Evolutionary conservation across 495 filamentous ascomycete species (phyloP), one percentile per base, ranked within the genome.

Genomic region (Penicillium lagena): DNA sequence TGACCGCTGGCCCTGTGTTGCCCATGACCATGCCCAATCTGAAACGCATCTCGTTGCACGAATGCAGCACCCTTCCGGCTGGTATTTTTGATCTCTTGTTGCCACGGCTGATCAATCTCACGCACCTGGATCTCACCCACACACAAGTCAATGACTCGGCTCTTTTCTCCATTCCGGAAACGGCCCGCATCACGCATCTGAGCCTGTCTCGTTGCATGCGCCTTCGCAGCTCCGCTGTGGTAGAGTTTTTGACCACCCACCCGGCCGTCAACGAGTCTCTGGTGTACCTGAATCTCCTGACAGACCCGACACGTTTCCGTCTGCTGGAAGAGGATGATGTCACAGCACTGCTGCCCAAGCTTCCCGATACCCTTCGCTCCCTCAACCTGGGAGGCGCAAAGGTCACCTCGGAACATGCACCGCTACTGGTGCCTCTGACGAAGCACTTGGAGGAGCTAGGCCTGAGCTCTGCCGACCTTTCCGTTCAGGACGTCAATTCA

Each of bases 391-490:
- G 83, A 33, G 89, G 89, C 22, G 80, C 79, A 46, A 81, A 80
- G 58, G 82, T 93, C 64, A 75, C 73, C 28, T 62, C 75, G 0
- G 69, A 71, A 7, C 87, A 91, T 53, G 71, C 85, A 9, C 68
- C 79, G 4, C 64, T 82, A 12, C 63, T 95, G 28, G 49, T 81
- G 7, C 83, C 85, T 9, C 64, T 91, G 47, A 86, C 85, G 17
- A 88, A 88, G 59, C 84, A 90, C 49, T 59, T 94, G 30, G 86
- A 93, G 59, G 89, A 93, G 57, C 66, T 95, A 28, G 80, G 86
- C 8, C 59, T 93, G 12, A 86, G 85, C 37, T 73, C 65, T 10
- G 80, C 86, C 0, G 76, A 86, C 31, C 68, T 95, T 9, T 73
- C 79, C 1, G 65, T 85, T 7, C 55, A 64, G 17, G 82, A 90